These are phyloP conservation scores for Tolypocladium ovalisporum DNA, from an alignment of 2,329 filamentous ascomycete species.

Conservation along the genomic window DNA sequence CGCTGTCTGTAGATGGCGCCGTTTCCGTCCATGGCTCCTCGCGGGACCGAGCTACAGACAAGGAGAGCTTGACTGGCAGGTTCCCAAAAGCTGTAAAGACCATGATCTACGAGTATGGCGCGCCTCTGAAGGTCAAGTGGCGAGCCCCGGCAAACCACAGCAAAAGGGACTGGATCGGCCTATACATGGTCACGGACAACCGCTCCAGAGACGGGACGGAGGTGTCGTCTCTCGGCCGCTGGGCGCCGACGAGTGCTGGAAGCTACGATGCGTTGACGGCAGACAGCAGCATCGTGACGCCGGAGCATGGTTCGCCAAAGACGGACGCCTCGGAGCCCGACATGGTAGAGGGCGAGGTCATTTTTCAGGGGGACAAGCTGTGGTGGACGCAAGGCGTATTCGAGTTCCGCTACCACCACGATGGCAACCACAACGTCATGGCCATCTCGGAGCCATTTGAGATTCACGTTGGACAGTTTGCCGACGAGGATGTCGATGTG, in stretches of 20 bases:
- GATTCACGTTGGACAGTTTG: slow-evolving; percentile 71
- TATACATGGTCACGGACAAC: slow-evolving; percentile 96
- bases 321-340: slow-evolving; percentile 43
- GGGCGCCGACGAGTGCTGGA: slow-evolving; percentile 70
- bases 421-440: slow-evolving; percentile 87
- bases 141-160: slow-evolving; percentile 77
- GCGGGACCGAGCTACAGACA: slow-evolving; percentile 53
- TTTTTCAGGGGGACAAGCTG: slow-evolving; percentile 84
- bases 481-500: slow-evolving; percentile 57
- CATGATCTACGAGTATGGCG: slow-evolving; percentile 75
- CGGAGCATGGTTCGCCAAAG: slow-evolving; percentile 47
- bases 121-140: slow-evolving; percentile 85
- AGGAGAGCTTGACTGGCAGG: slow-evolving; percentile 61
- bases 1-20: slow-evolving; percentile 61
- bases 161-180: slow-evolving; percentile 87
- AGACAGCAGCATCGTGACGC: slow-evolving; percentile 65
- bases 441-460: slow-evolving; percentile 89
- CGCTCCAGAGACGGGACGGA: slow-evolving; percentile 73
- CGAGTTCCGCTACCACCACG: slow-evolving; percentile 94
- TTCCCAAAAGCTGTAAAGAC: slow-evolving; percentile 63
- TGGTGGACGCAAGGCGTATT: slow-evolving; percentile 97
- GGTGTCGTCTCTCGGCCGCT: slow-evolving; percentile 77
- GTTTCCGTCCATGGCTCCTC: slow-evolving; percentile 36
- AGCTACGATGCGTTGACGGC: slow-evolving; percentile 65
- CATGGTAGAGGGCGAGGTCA: slow-evolving; percentile 66